Percentiles rank a stretch among this genome's conserved stretches.
These are phyloP conservation scores for Paramecium pentaurelia DNA, from an alignment of 73 alveolate genomes.

Conservation along the genomic window DNA sequence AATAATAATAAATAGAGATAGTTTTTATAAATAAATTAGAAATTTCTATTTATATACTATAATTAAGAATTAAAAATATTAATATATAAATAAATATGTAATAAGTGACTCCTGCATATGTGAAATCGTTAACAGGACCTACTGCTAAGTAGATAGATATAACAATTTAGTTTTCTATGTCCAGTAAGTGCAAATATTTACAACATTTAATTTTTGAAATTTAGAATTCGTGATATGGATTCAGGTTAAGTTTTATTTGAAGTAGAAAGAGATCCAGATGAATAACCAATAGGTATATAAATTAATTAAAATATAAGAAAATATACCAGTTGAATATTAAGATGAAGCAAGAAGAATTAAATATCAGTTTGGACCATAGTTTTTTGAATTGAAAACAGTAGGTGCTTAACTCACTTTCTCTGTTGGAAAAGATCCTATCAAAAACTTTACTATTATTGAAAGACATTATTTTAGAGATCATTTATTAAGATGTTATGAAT, in stretches of 20 bases:
- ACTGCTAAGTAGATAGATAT: not conserved
- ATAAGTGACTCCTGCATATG: not conserved
- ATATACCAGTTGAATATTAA: constrained; percentile 53
- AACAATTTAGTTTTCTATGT: constrained; percentile 62
- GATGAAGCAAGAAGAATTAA: constrained; percentile 80
- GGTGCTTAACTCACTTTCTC: constrained; percentile 78
- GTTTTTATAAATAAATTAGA: not conserved
- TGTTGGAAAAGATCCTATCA: constrained; percentile 78
- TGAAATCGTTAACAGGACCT: not conserved
- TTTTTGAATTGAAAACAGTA: constrained; percentile 62
- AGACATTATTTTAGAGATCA: constrained; percentile 90
- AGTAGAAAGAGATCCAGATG: constrained; percentile 68
- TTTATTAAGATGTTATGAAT: constrained; percentile 80
- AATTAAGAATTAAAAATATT: not conserved
- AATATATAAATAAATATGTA: not conserved
- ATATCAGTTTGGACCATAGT: constrained; percentile 69
- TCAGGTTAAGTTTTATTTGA: constrained; percentile 72
- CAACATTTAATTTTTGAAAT: constrained; percentile 69
- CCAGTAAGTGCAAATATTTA: constrained; percentile 73
- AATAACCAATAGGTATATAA: constrained; percentile 40
- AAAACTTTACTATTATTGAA: constrained; percentile 88
- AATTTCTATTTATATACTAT: not conserved
- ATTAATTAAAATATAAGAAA: constrained; percentile 36
- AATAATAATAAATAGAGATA: too few species aligned
- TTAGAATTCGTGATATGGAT: constrained; percentile 73